Percentiles rank a stretch among this genome's conserved stretches.
phyloP scores from a whole-genome alignment of 192 early-diverging fungal species.

The Entophlyctis luteolus region DNA sequence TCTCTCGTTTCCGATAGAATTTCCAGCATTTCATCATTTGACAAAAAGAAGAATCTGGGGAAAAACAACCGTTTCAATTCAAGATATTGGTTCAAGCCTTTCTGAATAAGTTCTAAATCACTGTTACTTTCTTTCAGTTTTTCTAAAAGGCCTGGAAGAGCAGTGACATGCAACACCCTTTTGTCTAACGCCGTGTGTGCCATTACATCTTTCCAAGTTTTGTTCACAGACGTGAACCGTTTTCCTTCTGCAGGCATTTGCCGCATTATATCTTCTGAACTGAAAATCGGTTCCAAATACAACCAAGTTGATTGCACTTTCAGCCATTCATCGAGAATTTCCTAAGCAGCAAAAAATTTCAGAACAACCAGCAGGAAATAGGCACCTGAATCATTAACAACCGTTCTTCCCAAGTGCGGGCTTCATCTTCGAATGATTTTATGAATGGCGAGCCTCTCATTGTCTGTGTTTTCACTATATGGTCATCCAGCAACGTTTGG shows the following conservation, averaged over 20 bases:
- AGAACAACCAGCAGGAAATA: background rate
- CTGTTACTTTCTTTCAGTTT: conserved; percentile 52
- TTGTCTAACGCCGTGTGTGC: conserved; percentile 41
- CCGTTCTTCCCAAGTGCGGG: conserved; percentile 46
- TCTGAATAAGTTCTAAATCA: conserved; percentile 61
- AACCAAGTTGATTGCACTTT: conserved; percentile 63
- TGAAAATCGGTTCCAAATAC: conserved; percentile 61
- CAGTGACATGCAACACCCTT: conserved; percentile 51
- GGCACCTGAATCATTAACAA: conserved; percentile 51
- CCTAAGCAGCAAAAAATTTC: conserved; percentile 27
- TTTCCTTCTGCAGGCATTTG: conserved; percentile 64
- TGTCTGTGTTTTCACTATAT: conserved; percentile 63
- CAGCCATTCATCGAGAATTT: conserved; percentile 61
- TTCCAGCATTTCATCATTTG: conserved; percentile 64
- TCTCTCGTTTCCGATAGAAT: conserved; percentile 60
- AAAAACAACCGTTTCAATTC: conserved; percentile 58
- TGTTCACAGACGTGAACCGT: conserved; percentile 55
- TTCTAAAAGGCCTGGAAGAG: conserved; percentile 51
- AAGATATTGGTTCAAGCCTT: conserved; percentile 61
- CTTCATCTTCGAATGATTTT: conserved; percentile 60
- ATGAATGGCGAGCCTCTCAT: conserved; percentile 62
- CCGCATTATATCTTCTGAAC: conserved; percentile 63
- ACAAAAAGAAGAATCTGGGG: conserved; percentile 61
- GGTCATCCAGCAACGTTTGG: conserved; percentile 60
- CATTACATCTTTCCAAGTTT: conserved; percentile 63